A percentile compares a stretch with the other conserved stretches of the same genome.
phyloP scores from a whole-genome alignment of 2,329 filamentous ascomycete species.

The Arthrocladium fulminans region DNA sequence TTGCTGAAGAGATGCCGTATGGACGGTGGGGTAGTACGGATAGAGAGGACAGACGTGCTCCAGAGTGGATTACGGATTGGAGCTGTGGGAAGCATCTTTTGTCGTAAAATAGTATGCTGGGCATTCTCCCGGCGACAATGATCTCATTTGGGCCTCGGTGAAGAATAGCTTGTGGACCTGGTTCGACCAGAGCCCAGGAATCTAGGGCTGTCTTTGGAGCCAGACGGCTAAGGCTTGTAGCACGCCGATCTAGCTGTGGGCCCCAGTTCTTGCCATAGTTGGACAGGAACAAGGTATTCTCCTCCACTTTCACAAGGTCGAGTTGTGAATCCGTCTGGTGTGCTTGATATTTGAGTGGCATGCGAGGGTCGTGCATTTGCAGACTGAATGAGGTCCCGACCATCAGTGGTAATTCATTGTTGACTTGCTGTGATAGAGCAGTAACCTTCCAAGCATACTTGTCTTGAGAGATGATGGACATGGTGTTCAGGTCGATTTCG shows the following conservation, averaged over 20 bases:
- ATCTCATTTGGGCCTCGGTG: conserved; percentile 72
- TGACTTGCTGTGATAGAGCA: conserved; percentile 60
- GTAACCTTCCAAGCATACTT: conserved; percentile 76
- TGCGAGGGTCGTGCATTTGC: conserved; percentile 71
- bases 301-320: conserved; percentile 2
- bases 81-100: conserved; percentile 74
- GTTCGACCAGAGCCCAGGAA: conserved; percentile 63
- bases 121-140: conserved; percentile 80
- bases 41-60: conserved; percentile 62
- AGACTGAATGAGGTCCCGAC: conserved; percentile 75
- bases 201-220: not conserved
- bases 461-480: conserved; percentile 60
- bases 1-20: conserved; percentile 36
- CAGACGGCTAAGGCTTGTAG: conserved; percentile 23
- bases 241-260: conserved; percentile 47
- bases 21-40: conserved; percentile 55
- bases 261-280: conserved; percentile 11
- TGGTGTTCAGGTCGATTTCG: conserved; percentile 69
- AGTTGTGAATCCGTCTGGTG: not conserved
- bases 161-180: conserved; percentile 72
- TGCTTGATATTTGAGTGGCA: conserved; percentile 16
- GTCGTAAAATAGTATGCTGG: conserved; percentile 82
- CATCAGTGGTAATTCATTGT: conserved; percentile 62
- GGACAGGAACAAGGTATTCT: conserved; percentile 11
- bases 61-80: conserved; percentile 71